Percentiles rank a stretch among this genome's conserved stretches.
phyloP scores from a whole-genome alignment of 331 rosid genomes.

The Quercus lobata region DNA sequence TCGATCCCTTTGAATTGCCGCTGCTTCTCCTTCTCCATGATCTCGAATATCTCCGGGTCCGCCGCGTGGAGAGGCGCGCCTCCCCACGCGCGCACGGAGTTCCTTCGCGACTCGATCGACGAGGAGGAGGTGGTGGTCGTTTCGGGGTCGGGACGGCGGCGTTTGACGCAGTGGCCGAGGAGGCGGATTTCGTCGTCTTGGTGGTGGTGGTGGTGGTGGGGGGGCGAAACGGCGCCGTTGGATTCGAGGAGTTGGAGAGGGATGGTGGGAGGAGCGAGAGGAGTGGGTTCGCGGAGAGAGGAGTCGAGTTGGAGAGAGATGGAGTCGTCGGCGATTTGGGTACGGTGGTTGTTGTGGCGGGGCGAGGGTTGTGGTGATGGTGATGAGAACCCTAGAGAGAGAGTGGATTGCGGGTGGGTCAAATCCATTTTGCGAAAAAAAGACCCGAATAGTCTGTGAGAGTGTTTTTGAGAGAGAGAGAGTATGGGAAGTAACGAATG shows the following conservation, averaged over 20 bases:
- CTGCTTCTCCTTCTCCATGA: conserved; percentile 63
- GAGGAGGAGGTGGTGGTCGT: conserved; percentile 5
- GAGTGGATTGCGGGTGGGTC: conserved; percentile 48
- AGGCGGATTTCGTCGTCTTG: conserved; percentile 63
- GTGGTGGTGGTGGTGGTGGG: conserved; percentile 18
- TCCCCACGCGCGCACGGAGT: conserved; percentile 66
- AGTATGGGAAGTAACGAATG: too few relatives aligned
- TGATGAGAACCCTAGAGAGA: conserved; percentile 65
- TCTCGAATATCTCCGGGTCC: conserved; percentile 57
- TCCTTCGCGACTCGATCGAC: conserved; percentile 43
- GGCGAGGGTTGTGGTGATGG: conserved; percentile 38
- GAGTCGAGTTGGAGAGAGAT: conserved; percentile 61
- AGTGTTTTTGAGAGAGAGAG: too few relatives aligned
- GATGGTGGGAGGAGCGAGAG: conserved; percentile 32
- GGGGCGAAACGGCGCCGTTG: conserved; percentile 11
- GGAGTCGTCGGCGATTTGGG: conserved; percentile 54
- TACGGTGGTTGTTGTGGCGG: background rate
- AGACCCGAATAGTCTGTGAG: background rate
- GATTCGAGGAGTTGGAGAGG: conserved; percentile 73
- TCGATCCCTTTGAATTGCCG: conserved; percentile 69
- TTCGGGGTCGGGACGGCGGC: conserved; percentile 57
- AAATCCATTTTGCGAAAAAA: conserved; percentile 41
- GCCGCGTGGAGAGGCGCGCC: conserved; percentile 47
- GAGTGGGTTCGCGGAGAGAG: conserved; percentile 38
- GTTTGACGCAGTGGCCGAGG: conserved; percentile 77